Evolutionary conservation across 2,329 filamentous ascomycete species (phyloP), one percentile per base, ranked within the genome.

Genomic region (Xylariaceae sp.): DNA sequence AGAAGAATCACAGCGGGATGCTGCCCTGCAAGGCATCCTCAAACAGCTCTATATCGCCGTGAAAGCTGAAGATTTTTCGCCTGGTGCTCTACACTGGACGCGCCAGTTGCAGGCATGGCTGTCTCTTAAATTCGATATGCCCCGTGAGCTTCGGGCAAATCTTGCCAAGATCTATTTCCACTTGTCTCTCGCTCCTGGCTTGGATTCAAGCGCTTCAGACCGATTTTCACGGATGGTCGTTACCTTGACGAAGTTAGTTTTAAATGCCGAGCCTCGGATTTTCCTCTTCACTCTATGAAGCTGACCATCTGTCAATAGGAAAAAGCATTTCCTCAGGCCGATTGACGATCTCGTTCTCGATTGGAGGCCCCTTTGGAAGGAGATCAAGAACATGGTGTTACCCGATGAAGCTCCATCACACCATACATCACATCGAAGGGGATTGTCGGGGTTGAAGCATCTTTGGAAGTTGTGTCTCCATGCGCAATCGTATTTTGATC

Each of bases 161-260:
- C 79, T 98, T 22, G 87, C 93, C 22, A 87, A 85, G 69, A 76
- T 98, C 29, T 98, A 96, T 71, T 98, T 95, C 69, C 90, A 95
- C 69, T 84, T 98, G 48, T 79, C 89, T 5, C 76, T 98, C 49
- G 88, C 93, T 22, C 93, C 92, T 0, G 93, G 94, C 3, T 76
- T 98, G 45, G 92, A 97, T 61, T 79, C 80, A 41, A 77, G 77
- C 48, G 83, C 91, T 7, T 80, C 89, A 4, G 94, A 98, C 68
- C 82, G 92, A 48, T 98, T 98, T 65, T 80, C 92, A 37, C 93
- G 88, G 73, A 97, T 97, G 91, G 92, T 97, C 61, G 86, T 96
- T 67, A 83, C 88, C 10, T 71, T 98, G 57, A 95, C 91, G n/a
- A 94, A 93, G 90, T 93, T 71, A 67, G 83, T 71, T 45, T 34